Conservation (phyloP, 768 basidiomycete species). For the Clathrus columnatus region DNA sequence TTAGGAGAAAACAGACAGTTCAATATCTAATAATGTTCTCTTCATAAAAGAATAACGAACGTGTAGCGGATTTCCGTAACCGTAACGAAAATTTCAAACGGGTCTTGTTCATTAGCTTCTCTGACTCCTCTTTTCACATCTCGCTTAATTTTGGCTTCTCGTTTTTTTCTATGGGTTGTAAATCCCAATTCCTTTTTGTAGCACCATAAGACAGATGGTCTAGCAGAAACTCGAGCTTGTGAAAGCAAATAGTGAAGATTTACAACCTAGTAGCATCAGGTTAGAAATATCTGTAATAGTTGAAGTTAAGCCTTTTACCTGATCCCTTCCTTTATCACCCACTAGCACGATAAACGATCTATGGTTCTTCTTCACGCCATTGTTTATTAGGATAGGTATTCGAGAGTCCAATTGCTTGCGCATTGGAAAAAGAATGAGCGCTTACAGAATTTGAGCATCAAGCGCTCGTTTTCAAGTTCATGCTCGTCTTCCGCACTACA, state of each 20-base stretch:
- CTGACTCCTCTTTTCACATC: slow-evolving; percentile 92
- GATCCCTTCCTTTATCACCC: slow-evolving; percentile 88
- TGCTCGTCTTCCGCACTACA: background rate
- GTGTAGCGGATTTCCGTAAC: slow-evolving; percentile 99
- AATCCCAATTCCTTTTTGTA: slow-evolving; percentile 99
- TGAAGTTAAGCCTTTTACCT: too few species aligned
- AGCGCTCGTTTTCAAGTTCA: background rate
- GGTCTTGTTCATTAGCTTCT: slow-evolving; percentile 91
- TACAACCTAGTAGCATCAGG: slow-evolving; percentile 49
- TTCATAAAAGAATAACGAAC: slow-evolving; percentile 34
- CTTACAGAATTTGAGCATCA: too few species aligned
- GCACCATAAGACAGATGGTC: slow-evolving; percentile 93
- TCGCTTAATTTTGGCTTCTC: slow-evolving; percentile 92
- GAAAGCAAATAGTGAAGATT: slow-evolving; percentile 94
- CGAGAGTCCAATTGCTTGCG: slow-evolving; percentile 87
- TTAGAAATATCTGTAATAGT: background rate
- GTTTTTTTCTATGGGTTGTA: slow-evolving; percentile 93
- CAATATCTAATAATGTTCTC: background rate
- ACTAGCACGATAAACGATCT: slow-evolving; percentile 94
- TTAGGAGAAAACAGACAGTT: too few species aligned
- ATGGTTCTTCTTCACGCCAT: slow-evolving; percentile 89
- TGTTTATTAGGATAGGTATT: slow-evolving; percentile 84
- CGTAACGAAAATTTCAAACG: slow-evolving; percentile 96
- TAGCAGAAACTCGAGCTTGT: slow-evolving; percentile 79
- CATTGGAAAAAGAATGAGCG: slow-evolving; percentile 32